These are phyloP conservation scores for Saitozyma podzolica DNA, from an alignment of 768 basidiomycete genomes.

Conservation along the genomic window DNA sequence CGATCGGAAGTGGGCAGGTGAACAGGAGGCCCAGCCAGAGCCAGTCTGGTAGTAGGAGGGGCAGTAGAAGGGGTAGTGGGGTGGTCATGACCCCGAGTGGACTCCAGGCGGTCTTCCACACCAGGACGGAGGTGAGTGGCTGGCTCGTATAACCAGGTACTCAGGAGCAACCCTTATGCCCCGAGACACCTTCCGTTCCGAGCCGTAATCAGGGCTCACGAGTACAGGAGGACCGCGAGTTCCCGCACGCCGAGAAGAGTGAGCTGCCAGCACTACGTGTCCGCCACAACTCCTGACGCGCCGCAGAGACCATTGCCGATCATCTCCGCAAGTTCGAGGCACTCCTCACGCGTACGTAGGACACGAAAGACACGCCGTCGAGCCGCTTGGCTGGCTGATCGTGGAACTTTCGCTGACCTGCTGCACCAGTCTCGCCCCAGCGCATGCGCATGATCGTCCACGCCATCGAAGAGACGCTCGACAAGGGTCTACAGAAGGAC, in stretches of 20 bases:
- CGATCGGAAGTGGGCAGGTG: conserved; percentile 10
- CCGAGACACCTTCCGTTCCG: neutral
- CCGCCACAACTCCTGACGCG: neutral
- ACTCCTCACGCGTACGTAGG: conserved; percentile 60
- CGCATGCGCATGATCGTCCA: conserved; percentile 78
- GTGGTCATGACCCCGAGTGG: conserved; percentile 71
- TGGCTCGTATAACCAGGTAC: neutral
- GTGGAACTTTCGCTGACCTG: conserved; percentile 52
- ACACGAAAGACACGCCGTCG: no score
- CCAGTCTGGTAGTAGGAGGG: conserved; percentile 7
- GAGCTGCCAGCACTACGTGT: conserved; percentile 36
- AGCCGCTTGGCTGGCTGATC: neutral
- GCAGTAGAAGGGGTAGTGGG: conserved; percentile 55
- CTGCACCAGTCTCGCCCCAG: conserved; percentile 39
- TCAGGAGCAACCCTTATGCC: no score
- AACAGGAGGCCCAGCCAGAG: conserved; percentile 11
- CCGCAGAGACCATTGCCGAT: conserved; percentile 75
- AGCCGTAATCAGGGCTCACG: no score
- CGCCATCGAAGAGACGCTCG: conserved; percentile 88
- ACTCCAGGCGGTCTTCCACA: conserved; percentile 79
- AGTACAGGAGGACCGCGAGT: conserved; percentile 60
- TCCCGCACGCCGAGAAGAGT: conserved; percentile 92
- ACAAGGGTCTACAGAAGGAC: conserved; percentile 76
- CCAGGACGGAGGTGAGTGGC: conserved; percentile 72
- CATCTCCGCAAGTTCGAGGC: conserved; percentile 87